Percentiles rank a stretch among this genome's conserved stretches.
These are phyloP conservation scores for Prunus persica DNA, from an alignment of 306 rosid genomes.

Conservation along the genomic window Prunus_persica_NCBIv2 NC_034016.1:376501-377000, in stretches of 20 bases:
- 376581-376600: not conserved
- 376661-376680: not conserved
- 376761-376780: not conserved
- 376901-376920: constrained; percentile 9
- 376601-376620: not conserved
- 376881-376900: constrained; percentile 6
- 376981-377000: constrained; percentile 33
- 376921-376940: constrained; percentile 42
- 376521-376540: constrained; percentile 22
- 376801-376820: not conserved
- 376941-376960: constrained; percentile 23
- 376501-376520: constrained; percentile 29
- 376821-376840: not conserved
- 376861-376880: not conserved
- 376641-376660: too few relatives aligned
- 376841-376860: not conserved
- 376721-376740: not conserved
- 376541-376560: constrained; percentile 10
- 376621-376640: constrained; percentile 11
- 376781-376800: not conserved
- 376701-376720: not conserved
- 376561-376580: constrained; percentile 18
- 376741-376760: not conserved
- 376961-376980: constrained; percentile 31
- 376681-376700: constrained; percentile 5